Percentiles rank a stretch among this genome's conserved stretches.
These are phyloP conservation scores for Aspergillaceae sp. DNA, from an alignment of 2,329 filamentous ascomycete species.

Conservation along the genomic window DNA sequence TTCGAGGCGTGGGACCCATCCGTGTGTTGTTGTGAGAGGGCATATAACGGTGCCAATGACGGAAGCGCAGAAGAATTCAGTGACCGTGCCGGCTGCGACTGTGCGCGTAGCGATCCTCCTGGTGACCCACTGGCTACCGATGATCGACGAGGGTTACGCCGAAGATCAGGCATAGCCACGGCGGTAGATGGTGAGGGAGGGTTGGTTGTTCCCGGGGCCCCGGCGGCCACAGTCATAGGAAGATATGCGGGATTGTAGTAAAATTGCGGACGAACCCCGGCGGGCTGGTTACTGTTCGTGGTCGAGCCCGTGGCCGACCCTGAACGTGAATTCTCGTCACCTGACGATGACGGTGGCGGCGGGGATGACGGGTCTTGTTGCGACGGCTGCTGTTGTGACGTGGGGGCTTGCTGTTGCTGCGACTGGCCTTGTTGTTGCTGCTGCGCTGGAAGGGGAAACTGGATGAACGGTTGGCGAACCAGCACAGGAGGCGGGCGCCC, in stretches of 20 bases:
- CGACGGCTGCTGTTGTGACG: slow-evolving; percentile 7
- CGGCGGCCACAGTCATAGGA: slow-evolving; percentile 26
- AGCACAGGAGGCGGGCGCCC: slow-evolving; percentile 32
- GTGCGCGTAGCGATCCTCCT: slow-evolving; percentile 36
- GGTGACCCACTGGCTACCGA: slow-evolving; percentile 37
- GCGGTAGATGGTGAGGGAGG: slow-evolving; percentile 39
- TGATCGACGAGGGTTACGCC: slow-evolving; percentile 37
- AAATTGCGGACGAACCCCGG: slow-evolving; percentile 23
- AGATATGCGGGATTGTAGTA: slow-evolving; percentile 31
- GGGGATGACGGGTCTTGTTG: background rate
- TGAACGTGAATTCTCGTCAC: slow-evolving; percentile 29
- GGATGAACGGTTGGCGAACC: slow-evolving; percentile 35
- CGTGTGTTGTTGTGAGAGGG: slow-evolving; percentile 19
- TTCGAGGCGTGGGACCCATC: slow-evolving; percentile 23
- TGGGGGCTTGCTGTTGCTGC: background rate
- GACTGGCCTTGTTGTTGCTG: slow-evolving; percentile 7
- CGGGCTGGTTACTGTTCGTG: slow-evolving; percentile 26
- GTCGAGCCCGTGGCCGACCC: slow-evolving; percentile 24
- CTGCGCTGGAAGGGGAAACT: slow-evolving; percentile 32
- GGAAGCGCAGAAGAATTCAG: slow-evolving; percentile 28
- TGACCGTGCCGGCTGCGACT: slow-evolving; percentile 43
- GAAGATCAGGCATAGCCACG: slow-evolving; percentile 33
- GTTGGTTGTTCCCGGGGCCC: slow-evolving; percentile 36
- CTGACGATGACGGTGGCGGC: slow-evolving; percentile 4
- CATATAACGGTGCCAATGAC: slow-evolving; percentile 25